Percentiles rank a stretch among this genome's conserved stretches.
Conservation (phyloP, 306 rosid genomes). For the Gastrolobium bilobum region DNA sequence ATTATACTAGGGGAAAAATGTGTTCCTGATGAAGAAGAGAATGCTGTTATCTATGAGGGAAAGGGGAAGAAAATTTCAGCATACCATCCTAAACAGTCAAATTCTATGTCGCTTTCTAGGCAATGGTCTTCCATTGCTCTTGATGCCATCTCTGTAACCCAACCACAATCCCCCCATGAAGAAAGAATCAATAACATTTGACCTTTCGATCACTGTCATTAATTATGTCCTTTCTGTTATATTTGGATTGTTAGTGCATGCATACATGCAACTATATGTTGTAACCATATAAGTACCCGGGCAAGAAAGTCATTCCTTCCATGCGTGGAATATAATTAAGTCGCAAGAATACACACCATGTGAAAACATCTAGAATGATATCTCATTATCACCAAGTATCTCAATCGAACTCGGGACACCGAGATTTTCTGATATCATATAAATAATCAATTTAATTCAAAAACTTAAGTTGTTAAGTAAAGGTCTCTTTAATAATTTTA, state of each 20-base stretch:
- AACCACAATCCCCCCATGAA: constrained; percentile 1
- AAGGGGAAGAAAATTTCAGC: constrained; percentile 79
- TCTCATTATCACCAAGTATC: not conserved
- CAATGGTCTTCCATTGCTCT: constrained; percentile 58
- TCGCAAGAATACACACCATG: not conserved
- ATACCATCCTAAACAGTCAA: constrained; percentile 64
- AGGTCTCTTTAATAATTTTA: too few species aligned
- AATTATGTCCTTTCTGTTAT: not conserved
- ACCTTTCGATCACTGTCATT: not conserved
- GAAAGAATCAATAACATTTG: constrained; percentile 27
- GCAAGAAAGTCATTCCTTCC: not conserved
- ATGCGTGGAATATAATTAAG: not conserved
- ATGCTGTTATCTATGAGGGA: constrained; percentile 59
- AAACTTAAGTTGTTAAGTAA: too few species aligned
- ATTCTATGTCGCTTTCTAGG: constrained; percentile 58
- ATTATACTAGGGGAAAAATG: constrained; percentile 88
- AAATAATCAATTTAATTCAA: too few species aligned
- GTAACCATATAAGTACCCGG: too few species aligned
- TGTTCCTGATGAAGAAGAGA: constrained; percentile 68
- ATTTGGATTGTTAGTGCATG: constrained; percentile 4
- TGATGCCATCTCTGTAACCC: constrained; percentile 28
- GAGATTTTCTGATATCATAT: too few species aligned
- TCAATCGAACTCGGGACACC: too few species aligned
- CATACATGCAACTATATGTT: too few species aligned
- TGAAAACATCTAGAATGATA: not conserved